Percentiles rank a stretch among this genome's conserved stretches.
These are phyloP conservation scores for Aspergillus jensenii DNA, from an alignment of 2,329 filamentous ascomycete species.

Conservation along the genomic window DNA sequence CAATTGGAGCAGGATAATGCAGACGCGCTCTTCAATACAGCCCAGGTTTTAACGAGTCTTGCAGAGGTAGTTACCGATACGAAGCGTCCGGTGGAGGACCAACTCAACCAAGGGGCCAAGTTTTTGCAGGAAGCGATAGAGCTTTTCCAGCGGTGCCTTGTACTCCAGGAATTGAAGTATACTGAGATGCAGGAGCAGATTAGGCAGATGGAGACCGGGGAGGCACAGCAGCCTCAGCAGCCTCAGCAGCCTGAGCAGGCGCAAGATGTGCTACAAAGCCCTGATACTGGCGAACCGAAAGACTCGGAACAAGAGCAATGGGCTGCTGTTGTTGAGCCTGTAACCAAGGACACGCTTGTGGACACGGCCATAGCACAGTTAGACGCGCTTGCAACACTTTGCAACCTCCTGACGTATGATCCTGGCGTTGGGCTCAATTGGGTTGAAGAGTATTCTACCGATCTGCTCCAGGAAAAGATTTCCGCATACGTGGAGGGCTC, in stretches of 20 bases:
- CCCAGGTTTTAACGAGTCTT: constrained; percentile 66
- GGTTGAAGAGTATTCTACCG: constrained; percentile 57
- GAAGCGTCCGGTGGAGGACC: constrained; percentile 44
- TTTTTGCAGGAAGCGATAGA: constrained; percentile 62
- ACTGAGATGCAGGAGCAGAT: constrained; percentile 47
- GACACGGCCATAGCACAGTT: constrained; percentile 68
- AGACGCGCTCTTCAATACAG: constrained; percentile 70
- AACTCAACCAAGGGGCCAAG: constrained; percentile 49
- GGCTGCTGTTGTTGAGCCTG: constrained; percentile 65
- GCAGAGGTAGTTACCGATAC: constrained; percentile 60
- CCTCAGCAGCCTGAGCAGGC: constrained; percentile 10
- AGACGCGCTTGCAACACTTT: constrained; percentile 53
- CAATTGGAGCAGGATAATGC: constrained; percentile 61
- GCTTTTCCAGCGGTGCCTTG: constrained; percentile 58
- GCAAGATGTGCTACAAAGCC: constrained; percentile 11
- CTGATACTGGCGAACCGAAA: constrained; percentile 21
- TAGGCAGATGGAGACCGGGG: constrained; percentile 36
- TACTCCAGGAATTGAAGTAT: constrained; percentile 52
- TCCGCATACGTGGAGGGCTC: constrained; percentile 51
- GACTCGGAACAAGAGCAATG: constrained; percentile 54
- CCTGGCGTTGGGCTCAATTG: constrained; percentile 51
- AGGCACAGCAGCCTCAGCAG: constrained; percentile 9
- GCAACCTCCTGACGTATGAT: constrained; percentile 48
- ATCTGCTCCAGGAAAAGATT: constrained; percentile 55
- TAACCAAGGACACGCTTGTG: constrained; percentile 64